Evolutionary conservation across 1,284 basidiomycete genomes (phyloP), one percentile per base, ranked within the genome.

Genomic region (Phaffia rhodozyma): DNA sequence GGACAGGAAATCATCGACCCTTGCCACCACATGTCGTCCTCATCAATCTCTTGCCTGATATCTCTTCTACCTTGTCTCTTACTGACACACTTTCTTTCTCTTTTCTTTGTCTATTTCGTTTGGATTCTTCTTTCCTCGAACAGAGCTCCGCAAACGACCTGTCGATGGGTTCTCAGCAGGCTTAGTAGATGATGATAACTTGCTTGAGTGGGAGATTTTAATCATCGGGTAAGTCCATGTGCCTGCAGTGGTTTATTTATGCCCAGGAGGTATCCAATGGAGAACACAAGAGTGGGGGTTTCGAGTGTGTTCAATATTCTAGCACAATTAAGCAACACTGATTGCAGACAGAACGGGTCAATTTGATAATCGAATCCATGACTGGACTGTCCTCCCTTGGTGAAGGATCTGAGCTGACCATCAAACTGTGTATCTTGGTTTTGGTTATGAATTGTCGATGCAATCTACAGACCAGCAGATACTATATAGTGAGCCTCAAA

Each of bases 121-220:
- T 25, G 21, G 20, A 9, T 4, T 25, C 60, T 21, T 50, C 43
- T 43, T 32, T 16, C 38, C 30, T 13, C 20, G 23, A 48, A 48
- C 63, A 78, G 90, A 93, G 72, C 82, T 94, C 69, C 89, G 85
- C 43, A 92, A 91, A 77, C 82, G 81, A 64, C 92, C 92, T 3
- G 89, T 93, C 4, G 87, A 93, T 72, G 92, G 92, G 7, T 96
- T 97, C 78, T 92, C 89, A 54, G 92, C 91, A 74, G 92, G 93
- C 47, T 83, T 97, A 61, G 90, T 92, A 51, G 90, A 94, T 73
- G 92, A 96, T 68, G 83, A 85, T 76, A 92, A 96, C 77, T 78
- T 96, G 20, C 88, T 87, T 64, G 91, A 94, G 78, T 97, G 91
- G 92, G 89, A 92, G 68, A 82, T 96, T 71, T 80, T 92, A 72